These are phyloP conservation scores for Arthrobotrys entomopaga DNA, from an alignment of 2,329 filamentous ascomycete genomes.

Conservation along the genomic window DNA sequence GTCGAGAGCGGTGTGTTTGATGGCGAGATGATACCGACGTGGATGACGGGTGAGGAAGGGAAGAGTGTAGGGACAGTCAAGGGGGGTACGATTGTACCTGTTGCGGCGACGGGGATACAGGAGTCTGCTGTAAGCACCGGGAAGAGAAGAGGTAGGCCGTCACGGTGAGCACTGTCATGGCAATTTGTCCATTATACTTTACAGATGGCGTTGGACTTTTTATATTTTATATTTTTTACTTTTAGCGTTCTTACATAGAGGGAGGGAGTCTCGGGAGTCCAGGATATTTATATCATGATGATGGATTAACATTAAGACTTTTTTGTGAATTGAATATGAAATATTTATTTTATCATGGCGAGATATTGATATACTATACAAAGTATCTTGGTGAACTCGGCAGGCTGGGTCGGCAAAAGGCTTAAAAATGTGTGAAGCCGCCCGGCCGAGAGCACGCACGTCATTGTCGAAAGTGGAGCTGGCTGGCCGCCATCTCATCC, in stretches of 20 bases:
- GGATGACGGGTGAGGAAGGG: conserved; percentile 89
- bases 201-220: too few relatives aligned
- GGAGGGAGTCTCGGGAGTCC: background rate
- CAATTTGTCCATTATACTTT: too few relatives aligned
- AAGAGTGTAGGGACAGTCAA: conserved; percentile 78
- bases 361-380: too few relatives aligned
- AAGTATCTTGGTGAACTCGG: too few relatives aligned
- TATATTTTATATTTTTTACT: too few relatives aligned
- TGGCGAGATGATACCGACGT: conserved; percentile 81
- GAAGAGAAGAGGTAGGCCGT: conserved; percentile 28
- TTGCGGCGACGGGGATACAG: conserved; percentile 27
- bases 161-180: conserved; percentile 5
- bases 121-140: conserved; percentile 1
- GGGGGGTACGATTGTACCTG: conserved; percentile 70
- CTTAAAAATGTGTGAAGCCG: conserved; percentile 1
- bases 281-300: too few relatives aligned
- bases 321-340: too few relatives aligned
- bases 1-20: conserved; percentile 81
- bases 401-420: background rate
- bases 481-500: conserved; percentile 10
- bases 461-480: conserved; percentile 38
- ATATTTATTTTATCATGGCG: too few relatives aligned
- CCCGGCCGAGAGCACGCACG: conserved; percentile 41
- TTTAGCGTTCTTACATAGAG: too few relatives aligned
- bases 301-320: too few relatives aligned